These are phyloP conservation scores for Myriosclerotinia duriaeana DNA, from an alignment of 2,329 filamentous ascomycete species.

Conservation along the genomic window DNA sequence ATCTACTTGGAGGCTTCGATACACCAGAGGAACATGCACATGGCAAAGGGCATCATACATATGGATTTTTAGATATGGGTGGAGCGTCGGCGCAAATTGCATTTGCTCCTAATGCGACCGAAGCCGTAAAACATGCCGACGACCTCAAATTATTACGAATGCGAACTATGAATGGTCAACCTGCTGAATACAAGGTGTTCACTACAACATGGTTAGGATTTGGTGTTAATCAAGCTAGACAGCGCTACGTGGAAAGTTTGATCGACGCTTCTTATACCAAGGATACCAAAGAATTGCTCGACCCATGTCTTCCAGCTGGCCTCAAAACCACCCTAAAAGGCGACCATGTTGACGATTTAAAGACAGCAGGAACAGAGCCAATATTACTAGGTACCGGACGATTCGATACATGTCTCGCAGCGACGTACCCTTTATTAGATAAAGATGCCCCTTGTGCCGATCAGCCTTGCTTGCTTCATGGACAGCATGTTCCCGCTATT, in stretches of 20 bases:
- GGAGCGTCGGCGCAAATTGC: constrained; percentile 97
- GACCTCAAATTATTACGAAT: constrained; percentile 85
- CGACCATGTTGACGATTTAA: constrained; percentile 47
- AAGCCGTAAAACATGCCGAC: constrained; percentile 83
- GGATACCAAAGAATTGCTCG: constrained; percentile 68
- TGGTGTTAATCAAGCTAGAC: constrained; percentile 89
- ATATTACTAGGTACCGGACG: constrained; percentile 78
- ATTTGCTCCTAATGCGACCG: constrained; percentile 90
- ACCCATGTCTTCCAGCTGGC: constrained; percentile 85
- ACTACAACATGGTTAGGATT: constrained; percentile 97
- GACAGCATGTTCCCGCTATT: constrained; percentile 89
- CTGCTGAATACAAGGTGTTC: constrained; percentile 84
- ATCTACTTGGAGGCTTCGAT: constrained; percentile 88
- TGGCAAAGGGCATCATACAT: constrained; percentile 87
- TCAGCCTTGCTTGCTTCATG: constrained; percentile 83
- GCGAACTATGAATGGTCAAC: constrained; percentile 75
- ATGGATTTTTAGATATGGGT: constrained; percentile 98
- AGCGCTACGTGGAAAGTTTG: constrained; percentile 79
- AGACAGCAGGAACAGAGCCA: constrained; percentile 46
- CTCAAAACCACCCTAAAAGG: constrained; percentile 74
- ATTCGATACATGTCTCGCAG: constrained; percentile 80
- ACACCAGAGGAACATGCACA: constrained; percentile 70
- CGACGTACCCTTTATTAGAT: constrained; percentile 81
- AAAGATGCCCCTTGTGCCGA: constrained; percentile 85
- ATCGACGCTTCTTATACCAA: constrained; percentile 62